Percentiles rank a stretch among this genome's conserved stretches.
Evolutionary conservation across 352 stramenopile genomes (phyloP).

Genomic region (Peronospora farinosa): DNA sequence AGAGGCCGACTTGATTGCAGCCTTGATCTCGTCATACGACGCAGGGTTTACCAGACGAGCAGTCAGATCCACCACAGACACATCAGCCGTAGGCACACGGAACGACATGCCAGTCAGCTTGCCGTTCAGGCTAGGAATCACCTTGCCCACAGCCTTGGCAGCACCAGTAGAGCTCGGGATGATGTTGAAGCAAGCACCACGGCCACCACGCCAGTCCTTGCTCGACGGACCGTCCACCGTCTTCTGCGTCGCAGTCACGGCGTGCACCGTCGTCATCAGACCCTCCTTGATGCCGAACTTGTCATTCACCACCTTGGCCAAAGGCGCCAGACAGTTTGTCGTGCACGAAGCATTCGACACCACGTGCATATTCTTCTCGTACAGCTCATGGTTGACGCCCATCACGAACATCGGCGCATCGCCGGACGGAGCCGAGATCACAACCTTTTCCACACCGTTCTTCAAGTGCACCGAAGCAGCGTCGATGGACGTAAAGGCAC

Average conservation of each 20-base stretch:
- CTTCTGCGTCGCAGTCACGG: conserved; percentile 96
- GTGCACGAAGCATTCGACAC: conserved; percentile 99
- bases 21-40: conserved; percentile 98
- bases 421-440: conserved; percentile 96
- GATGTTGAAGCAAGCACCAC: conserved; percentile 97
- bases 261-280: conserved; percentile 99
- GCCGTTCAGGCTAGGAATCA: conserved; percentile 92
- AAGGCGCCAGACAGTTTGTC: conserved; percentile 97
- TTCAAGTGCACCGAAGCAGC: conserved; percentile 90
- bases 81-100: conserved; percentile 85
- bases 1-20: conserved; percentile 90
- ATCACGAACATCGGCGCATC: conserved; percentile 99
- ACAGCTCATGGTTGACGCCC: conserved; percentile 95
- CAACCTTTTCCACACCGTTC: conserved; percentile 93
- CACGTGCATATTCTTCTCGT: conserved; percentile 92
- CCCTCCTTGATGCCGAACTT: conserved; percentile 97
- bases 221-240: conserved; percentile 96
- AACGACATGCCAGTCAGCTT: conserved; percentile 91
- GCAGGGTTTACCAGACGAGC: conserved; percentile 79
- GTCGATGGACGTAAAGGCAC: conserved; percentile 80
- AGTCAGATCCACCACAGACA: conserved; percentile 88
- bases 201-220: conserved; percentile 97
- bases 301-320: conserved; percentile 98
- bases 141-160: conserved; percentile 98
- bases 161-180: conserved; percentile 97